Conservation (phyloP, 78 protist species). For the Dictyostelium firmibasis region DNA sequence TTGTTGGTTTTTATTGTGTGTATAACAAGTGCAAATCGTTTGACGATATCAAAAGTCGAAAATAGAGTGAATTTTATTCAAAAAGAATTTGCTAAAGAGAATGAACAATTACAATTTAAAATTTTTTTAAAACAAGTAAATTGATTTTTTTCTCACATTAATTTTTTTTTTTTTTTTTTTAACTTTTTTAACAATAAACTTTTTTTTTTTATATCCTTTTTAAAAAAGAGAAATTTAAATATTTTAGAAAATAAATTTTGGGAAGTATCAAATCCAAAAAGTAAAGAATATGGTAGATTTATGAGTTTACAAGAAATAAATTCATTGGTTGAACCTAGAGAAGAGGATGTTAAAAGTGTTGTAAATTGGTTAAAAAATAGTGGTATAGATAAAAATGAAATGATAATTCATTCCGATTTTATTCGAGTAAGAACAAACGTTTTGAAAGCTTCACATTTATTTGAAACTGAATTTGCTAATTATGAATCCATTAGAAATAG, state of each 20-base stretch:
- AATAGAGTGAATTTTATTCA: neutral
- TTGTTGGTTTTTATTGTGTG: too few relatives aligned
- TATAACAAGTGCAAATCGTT: neutral
- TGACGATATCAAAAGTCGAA: neutral
- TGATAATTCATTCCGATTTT: slow-evolving; percentile 3
- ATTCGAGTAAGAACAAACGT: slow-evolving; percentile 16
- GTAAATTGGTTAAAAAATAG: neutral
- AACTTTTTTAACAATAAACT: neutral
- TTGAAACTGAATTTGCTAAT: slow-evolving; percentile 4
- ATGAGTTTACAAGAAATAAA: neutral
- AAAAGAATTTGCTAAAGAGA: neutral
- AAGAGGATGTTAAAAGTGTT: neutral
- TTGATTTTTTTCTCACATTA: too few relatives aligned
- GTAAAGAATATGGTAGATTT: neutral
- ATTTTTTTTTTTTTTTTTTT: neutral
- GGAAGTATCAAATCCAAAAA: slow-evolving; percentile 9
- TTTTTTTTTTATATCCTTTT: neutral
- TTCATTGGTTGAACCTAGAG: neutral
- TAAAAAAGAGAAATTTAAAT: neutral
- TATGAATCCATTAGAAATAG: neutral
- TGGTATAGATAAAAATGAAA: neutral
- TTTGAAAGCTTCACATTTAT: neutral
- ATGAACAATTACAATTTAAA: neutral
- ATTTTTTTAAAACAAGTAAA: slow-evolving; percentile 14
- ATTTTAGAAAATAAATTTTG: slow-evolving; percentile 18